These are phyloP conservation scores for Trichoderma gracile DNA, from an alignment of 2,329 filamentous ascomycete species.

Conservation along the genomic window DNA sequence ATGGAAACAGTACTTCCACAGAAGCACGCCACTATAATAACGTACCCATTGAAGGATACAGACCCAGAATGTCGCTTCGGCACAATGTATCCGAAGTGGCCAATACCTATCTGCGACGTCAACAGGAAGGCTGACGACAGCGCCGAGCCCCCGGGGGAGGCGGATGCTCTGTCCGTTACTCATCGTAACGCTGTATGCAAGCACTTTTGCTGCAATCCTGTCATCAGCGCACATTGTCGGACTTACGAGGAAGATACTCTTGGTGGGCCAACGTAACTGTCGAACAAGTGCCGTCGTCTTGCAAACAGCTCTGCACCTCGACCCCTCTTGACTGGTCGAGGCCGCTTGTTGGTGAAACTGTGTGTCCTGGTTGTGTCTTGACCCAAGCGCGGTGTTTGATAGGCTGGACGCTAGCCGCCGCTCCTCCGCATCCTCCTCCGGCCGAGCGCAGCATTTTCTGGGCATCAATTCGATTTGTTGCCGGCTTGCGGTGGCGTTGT, in stretches of 20 bases:
- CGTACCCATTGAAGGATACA: background rate
- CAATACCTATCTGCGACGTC: slow-evolving; percentile 4
- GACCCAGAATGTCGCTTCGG: background rate
- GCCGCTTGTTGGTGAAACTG: slow-evolving; percentile 19
- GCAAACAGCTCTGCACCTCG: background rate
- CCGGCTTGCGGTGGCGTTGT: background rate
- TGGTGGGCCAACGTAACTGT: background rate
- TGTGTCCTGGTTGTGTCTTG: slow-evolving; percentile 10
- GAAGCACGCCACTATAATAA: background rate
- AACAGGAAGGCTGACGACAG: slow-evolving; percentile 17
- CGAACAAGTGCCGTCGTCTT: background rate
- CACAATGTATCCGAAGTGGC: slow-evolving; percentile 23
- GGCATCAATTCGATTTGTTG: background rate
- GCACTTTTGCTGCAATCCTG: background rate
- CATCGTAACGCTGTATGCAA: background rate
- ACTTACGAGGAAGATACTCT: background rate
- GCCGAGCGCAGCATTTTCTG: background rate
- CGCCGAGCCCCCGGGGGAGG: slow-evolving; percentile 22
- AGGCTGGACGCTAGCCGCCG: background rate
- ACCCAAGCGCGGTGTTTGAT: background rate
- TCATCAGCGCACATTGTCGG: background rate
- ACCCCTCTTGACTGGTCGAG: slow-evolving; percentile 16
- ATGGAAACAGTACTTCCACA: too few species aligned
- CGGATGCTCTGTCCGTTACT: background rate
- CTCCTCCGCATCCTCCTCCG: background rate